Conservation (phyloP, 2,329 filamentous ascomycete species). For the Neoarthrinium moseri region DNA sequence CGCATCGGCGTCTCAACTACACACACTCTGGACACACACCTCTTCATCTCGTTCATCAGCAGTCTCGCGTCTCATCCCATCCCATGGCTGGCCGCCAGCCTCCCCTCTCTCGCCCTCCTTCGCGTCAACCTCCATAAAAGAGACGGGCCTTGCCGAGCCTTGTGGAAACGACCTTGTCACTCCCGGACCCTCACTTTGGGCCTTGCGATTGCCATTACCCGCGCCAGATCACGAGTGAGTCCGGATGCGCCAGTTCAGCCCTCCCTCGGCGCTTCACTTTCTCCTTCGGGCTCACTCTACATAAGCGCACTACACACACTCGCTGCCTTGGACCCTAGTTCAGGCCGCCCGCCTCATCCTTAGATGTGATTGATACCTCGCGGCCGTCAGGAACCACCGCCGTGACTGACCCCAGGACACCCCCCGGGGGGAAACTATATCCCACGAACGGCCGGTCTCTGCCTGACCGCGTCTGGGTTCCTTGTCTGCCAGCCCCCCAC, state of each 20-base stretch:
- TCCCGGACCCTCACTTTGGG: too few species aligned
- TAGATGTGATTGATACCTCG: constrained; percentile 1
- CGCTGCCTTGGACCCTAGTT: neutral
- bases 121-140: too few species aligned
- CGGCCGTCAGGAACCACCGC: too few species aligned
- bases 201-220: too few species aligned
- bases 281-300: neutral
- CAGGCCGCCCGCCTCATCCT: constrained; percentile 3
- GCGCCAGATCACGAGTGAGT: neutral
- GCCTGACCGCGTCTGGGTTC: neutral
- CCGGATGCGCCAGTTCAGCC: neutral
- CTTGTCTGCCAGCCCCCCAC: neutral
- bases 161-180: too few species aligned
- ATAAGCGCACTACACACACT: constrained; percentile 3
- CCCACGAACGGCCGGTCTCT: constrained; percentile 1
- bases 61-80: too few species aligned
- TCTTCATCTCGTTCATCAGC: neutral
- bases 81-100: too few species aligned
- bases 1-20: neutral
- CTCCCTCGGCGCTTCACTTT: constrained; percentile 1
- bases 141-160: neutral
- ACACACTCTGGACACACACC: neutral
- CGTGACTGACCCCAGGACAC: too few species aligned
- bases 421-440: constrained; percentile 1
- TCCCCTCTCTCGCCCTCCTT: too few species aligned